phyloP scores from a whole-genome alignment of 495 filamentous ascomycete species.

The Parmelia sp. region DNA sequence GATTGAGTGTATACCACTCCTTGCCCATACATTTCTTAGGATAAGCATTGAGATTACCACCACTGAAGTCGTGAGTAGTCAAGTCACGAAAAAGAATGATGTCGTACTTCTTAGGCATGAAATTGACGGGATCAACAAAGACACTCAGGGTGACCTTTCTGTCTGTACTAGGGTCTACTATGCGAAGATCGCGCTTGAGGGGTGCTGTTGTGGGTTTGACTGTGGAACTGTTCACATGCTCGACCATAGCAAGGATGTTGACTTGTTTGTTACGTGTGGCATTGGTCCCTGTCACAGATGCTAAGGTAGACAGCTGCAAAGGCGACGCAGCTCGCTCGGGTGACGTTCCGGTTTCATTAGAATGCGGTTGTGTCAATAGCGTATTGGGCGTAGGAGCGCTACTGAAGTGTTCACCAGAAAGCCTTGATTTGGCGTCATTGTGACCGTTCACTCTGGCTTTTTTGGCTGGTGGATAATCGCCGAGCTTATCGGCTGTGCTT shows the following conservation, averaged over 20 bases:
- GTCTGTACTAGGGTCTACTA: slow-evolving; percentile 26
- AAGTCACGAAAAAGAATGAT: slow-evolving; percentile 27
- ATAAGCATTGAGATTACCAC: slow-evolving; percentile 26
- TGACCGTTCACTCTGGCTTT: not conserved
- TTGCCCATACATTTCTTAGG: slow-evolving; percentile 21
- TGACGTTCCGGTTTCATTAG: not conserved
- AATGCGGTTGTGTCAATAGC: not conserved
- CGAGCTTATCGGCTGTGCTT: not conserved
- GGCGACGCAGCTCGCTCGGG: not conserved
- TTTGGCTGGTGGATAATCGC: not conserved
- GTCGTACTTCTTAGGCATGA: slow-evolving; percentile 23
- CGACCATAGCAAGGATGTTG: slow-evolving; percentile 26
- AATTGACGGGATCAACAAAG: slow-evolving; percentile 26
- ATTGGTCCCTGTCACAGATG: slow-evolving; percentile 19
- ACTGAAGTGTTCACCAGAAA: not conserved
- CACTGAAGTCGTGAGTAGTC: slow-evolving; percentile 23
- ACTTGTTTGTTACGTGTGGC: slow-evolving; percentile 18
- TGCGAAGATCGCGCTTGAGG: slow-evolving; percentile 26
- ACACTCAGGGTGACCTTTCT: slow-evolving; percentile 25
- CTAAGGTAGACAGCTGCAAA: slow-evolving; percentile 21
- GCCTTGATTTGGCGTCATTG: not conserved
- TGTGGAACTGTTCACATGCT: slow-evolving; percentile 14
- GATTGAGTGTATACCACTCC: slow-evolving; percentile 27
- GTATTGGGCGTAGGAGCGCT: not conserved
- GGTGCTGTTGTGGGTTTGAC: slow-evolving; percentile 20